Conservation (phyloP, 352 stramenopile species). For the Phytophthora pseudosyringae region DNA sequence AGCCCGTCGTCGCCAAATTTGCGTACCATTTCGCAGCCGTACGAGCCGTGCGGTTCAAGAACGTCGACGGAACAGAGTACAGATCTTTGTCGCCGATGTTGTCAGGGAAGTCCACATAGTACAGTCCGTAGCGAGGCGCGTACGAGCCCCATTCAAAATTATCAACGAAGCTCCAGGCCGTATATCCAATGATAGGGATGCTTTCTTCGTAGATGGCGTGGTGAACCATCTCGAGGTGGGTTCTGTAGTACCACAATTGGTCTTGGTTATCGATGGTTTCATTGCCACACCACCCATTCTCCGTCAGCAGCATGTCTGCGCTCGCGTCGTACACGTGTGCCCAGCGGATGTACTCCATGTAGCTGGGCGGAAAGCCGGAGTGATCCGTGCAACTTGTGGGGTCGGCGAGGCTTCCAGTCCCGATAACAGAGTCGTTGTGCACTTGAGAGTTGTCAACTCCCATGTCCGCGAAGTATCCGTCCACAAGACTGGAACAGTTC, state of each 20-base stretch:
- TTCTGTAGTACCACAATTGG: constrained; percentile 67
- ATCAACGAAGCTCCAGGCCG: constrained; percentile 49
- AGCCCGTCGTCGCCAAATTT: constrained; percentile 26
- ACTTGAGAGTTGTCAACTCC: constrained; percentile 60
- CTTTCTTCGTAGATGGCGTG: constrained; percentile 51
- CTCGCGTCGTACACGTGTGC: constrained; percentile 43
- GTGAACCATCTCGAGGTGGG: constrained; percentile 54
- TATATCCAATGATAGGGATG: constrained; percentile 80
- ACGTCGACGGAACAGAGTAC: constrained; percentile 27
- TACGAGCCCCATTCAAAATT: constrained; percentile 10
- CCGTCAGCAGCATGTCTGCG: constrained; percentile 57
- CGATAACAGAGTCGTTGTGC: constrained; percentile 44
- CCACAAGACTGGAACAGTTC: constrained; percentile 38
- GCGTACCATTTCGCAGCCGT: constrained; percentile 49
- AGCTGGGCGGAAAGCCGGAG: constrained; percentile 55
- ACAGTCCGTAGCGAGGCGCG: constrained; percentile 41
- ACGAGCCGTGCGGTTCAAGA: constrained; percentile 50
- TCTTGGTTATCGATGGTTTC: constrained; percentile 60
- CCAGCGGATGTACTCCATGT: constrained; percentile 57
- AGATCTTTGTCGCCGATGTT: constrained; percentile 38
- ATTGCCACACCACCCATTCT: constrained; percentile 75
- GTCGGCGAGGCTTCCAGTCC: constrained; percentile 33
- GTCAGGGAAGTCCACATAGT: constrained; percentile 37
- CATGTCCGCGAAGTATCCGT: constrained; percentile 51
- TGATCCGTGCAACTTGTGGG: constrained; percentile 29